phyloP scores from a whole-genome alignment of 2,329 filamentous ascomycete species.

The Penicillium brasilianum region DNA sequence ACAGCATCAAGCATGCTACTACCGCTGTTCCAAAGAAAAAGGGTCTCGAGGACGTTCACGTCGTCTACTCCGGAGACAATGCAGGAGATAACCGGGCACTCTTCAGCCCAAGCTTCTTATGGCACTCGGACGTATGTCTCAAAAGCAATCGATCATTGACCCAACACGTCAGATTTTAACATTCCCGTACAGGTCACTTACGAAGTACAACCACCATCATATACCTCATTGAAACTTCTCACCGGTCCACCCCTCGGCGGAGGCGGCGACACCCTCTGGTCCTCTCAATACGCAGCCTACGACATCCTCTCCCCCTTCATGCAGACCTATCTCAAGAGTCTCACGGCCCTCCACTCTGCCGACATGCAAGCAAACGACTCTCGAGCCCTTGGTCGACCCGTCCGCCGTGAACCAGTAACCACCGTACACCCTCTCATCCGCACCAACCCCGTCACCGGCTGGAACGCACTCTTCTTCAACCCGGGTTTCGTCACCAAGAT shows the following conservation, averaged over 20 bases:
- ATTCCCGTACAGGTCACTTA: constrained; percentile 55
- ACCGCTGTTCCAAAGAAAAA: constrained; percentile 56
- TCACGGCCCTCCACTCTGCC: constrained; percentile 62
- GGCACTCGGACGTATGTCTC: constrained; percentile 58
- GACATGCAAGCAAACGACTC: constrained; percentile 60
- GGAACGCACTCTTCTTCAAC: constrained; percentile 66
- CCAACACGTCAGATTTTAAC: constrained; percentile 2
- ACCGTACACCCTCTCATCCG: constrained; percentile 64
- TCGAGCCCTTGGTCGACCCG: constrained; percentile 55
- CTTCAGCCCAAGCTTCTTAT: constrained; percentile 61
- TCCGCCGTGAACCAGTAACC: constrained; percentile 58
- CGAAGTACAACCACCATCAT: constrained; percentile 62
- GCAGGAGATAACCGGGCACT: constrained; percentile 59
- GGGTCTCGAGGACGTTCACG: constrained; percentile 62
- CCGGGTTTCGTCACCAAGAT: constrained; percentile 64
- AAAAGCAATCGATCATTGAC: too few species aligned
- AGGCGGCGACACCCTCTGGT: constrained; percentile 64
- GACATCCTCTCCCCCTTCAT: constrained; percentile 61
- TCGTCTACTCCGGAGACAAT: constrained; percentile 60
- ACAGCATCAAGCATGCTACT: constrained; percentile 53
- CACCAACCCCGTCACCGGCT: constrained; percentile 66
- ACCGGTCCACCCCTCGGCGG: constrained; percentile 60
- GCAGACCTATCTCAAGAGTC: constrained; percentile 63
- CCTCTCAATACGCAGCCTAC: constrained; percentile 63
- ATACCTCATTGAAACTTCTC: constrained; percentile 61